Conservation (phyloP, 1,284 basidiomycete genomes). For the Mycena sp. region DNA sequence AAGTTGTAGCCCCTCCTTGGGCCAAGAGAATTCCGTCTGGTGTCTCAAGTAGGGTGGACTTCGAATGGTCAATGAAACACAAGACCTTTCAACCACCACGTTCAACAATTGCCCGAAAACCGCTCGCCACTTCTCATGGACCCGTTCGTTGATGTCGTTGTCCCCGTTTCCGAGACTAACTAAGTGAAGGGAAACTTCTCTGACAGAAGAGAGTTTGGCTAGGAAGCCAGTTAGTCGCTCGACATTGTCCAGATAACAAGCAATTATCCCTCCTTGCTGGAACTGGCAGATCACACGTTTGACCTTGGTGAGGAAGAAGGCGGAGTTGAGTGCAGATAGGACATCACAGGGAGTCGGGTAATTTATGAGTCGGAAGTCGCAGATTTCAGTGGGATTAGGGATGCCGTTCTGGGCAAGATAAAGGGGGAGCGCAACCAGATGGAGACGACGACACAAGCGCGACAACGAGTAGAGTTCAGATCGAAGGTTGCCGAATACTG, state of each 20-base stretch:
- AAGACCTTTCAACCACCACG: constrained; percentile 2
- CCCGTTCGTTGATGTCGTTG: not conserved
- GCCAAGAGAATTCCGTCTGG: not conserved
- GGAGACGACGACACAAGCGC: constrained; percentile 12
- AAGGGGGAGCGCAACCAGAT: constrained; percentile 14
- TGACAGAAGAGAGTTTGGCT: not conserved
- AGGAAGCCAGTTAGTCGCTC: constrained; percentile 17
- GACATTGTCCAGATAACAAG: constrained; percentile 16
- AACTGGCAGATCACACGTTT: constrained; percentile 8
- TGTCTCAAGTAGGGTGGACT: constrained; percentile 1
- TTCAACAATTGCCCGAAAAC: not conserved
- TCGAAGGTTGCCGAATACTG: not conserved
- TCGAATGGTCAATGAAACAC: not conserved
- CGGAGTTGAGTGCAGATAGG: constrained; percentile 15
- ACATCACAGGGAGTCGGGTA: not conserved
- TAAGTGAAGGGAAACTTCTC: not conserved
- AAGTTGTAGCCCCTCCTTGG: too few species aligned
- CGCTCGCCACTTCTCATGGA: not conserved
- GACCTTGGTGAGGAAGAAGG: not conserved
- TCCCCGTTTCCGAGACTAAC: not conserved
- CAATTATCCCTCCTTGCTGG: not conserved
- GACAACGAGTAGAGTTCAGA: constrained; percentile 15
- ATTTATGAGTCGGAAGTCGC: constrained; percentile 10
- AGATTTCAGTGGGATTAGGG: not conserved
- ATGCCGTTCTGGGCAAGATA: constrained; percentile 8